phyloP scores from a whole-genome alignment of 768 basidiomycete species.

The Pholiota microspora region DNA sequence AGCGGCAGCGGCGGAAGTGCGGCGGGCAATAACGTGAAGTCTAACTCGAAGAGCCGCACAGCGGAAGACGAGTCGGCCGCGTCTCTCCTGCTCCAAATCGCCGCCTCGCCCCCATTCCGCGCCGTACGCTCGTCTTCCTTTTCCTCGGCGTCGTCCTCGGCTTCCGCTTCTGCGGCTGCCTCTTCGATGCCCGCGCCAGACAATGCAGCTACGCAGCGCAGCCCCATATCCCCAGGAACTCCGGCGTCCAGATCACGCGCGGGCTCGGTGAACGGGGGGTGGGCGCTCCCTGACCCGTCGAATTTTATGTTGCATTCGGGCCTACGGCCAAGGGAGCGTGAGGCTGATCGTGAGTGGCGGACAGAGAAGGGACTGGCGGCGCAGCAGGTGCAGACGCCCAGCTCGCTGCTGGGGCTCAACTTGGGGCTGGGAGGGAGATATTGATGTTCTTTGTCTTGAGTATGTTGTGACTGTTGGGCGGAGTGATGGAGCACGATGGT shows the following conservation, averaged over 20 bases:
- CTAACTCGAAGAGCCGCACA: slow-evolving; percentile 29
- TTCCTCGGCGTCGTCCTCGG: slow-evolving; percentile 3
- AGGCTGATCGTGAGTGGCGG: background rate
- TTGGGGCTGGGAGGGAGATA: background rate
- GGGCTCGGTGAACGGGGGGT: background rate
- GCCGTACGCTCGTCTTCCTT: slow-evolving; percentile 10
- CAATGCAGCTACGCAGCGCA: background rate
- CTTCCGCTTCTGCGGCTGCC: background rate
- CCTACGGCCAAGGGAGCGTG: background rate
- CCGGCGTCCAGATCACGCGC: background rate
- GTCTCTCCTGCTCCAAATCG: slow-evolving; percentile 62
- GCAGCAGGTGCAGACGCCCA: slow-evolving; percentile 29
- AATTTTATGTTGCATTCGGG: slow-evolving; percentile 9
- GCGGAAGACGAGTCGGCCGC: slow-evolving; percentile 73
- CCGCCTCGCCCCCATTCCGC: slow-evolving; percentile 35
- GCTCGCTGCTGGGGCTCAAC: slow-evolving; percentile 30
- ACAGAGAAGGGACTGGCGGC: background rate
- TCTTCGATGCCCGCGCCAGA: background rate
- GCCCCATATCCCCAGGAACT: background rate
- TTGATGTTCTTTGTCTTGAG: too few relatives aligned
- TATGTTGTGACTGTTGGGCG: too few relatives aligned
- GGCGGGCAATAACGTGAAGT: slow-evolving; percentile 12
- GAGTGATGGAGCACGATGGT: too few relatives aligned
- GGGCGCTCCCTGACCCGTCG: slow-evolving; percentile 13
- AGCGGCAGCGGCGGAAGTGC: background rate